phyloP scores from a whole-genome alignment of 2,329 filamentous ascomycete species.

The Ophiostoma quercus region DNA sequence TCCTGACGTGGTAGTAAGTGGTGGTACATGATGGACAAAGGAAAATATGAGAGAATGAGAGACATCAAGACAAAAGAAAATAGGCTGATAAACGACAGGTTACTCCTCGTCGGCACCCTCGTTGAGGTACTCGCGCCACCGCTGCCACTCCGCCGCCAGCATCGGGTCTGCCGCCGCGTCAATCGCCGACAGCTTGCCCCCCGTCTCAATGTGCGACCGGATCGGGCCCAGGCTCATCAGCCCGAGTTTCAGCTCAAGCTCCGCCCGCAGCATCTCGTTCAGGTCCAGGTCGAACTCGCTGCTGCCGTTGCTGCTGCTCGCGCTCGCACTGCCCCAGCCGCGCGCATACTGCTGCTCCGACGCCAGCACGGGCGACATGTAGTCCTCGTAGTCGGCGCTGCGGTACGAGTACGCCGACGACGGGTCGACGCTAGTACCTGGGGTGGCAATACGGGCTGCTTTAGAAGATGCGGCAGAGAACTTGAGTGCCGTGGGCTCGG shows the following conservation, averaged over 20 bases:
- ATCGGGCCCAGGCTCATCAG: constrained; percentile 4
- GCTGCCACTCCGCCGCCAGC: neutral
- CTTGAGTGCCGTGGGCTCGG: neutral
- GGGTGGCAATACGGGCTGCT: neutral
- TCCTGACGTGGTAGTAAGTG: neutral
- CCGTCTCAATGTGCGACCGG: neutral
- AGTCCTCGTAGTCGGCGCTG: constrained; percentile 15
- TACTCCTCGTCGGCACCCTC: constrained; percentile 1
- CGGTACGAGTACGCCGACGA: constrained; percentile 7
- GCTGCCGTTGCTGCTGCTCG: neutral
- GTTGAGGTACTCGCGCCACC: neutral
- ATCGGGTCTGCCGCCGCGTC: neutral
- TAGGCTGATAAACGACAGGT: neutral
- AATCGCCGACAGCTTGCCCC: neutral
- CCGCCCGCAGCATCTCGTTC: neutral
- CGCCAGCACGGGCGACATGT: constrained; percentile 8
- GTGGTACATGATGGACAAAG: neutral
- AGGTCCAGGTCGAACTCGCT: neutral
- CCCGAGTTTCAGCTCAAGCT: neutral
- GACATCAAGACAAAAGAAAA: neutral
- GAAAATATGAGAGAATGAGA: neutral
- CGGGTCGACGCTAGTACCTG: neutral
- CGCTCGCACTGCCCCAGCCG: neutral
- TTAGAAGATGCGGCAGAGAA: neutral
- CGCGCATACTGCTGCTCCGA: neutral